Evolutionary conservation across 306 rosid species (phyloP).

Genomic region (Astragalus membranaceus): DNA sequence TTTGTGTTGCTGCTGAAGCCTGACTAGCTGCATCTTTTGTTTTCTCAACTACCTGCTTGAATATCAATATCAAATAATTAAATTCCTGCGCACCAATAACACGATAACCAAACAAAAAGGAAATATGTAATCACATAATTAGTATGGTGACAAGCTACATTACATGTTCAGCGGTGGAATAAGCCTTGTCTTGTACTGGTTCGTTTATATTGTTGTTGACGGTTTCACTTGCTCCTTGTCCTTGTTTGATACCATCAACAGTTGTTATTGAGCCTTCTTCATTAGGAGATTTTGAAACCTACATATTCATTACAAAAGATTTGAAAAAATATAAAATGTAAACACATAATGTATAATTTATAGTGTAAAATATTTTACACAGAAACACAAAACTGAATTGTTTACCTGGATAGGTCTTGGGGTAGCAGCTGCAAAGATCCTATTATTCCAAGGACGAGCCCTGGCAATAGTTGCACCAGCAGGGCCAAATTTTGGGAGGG

Average conservation of each 20-base stretch:
- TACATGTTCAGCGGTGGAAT: constrained; percentile 42
- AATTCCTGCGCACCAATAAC: no score
- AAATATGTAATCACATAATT: no score
- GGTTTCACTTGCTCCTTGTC: constrained; percentile 36
- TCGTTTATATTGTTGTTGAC: constrained; percentile 29
- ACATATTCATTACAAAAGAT: neutral
- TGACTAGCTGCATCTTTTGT: constrained; percentile 32
- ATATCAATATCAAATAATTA: no score
- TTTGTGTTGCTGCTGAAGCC: constrained; percentile 41
- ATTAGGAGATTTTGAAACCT: constrained; percentile 31
- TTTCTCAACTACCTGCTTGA: constrained; percentile 33
- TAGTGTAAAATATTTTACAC: no score
- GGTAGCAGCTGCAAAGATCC: constrained; percentile 33
- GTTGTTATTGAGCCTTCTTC: constrained; percentile 23
- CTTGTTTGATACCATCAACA: constrained; percentile 39
- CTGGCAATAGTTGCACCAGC: constrained; percentile 38
- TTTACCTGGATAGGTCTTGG: constrained; percentile 50
- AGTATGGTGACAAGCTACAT: neutral
- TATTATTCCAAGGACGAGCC: constrained; percentile 32
- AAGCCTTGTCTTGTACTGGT: constrained; percentile 36
- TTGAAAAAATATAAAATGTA: neutral
- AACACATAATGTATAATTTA: neutral
- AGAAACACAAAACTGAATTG: neutral
- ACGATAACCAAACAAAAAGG: no score
- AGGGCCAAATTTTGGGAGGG: constrained; percentile 41